A percentile compares a stretch with the other conserved stretches of the same genome.
phyloP scores from a whole-genome alignment of 2,329 filamentous ascomycete species.

The Neonectria neomacrospora region DNA sequence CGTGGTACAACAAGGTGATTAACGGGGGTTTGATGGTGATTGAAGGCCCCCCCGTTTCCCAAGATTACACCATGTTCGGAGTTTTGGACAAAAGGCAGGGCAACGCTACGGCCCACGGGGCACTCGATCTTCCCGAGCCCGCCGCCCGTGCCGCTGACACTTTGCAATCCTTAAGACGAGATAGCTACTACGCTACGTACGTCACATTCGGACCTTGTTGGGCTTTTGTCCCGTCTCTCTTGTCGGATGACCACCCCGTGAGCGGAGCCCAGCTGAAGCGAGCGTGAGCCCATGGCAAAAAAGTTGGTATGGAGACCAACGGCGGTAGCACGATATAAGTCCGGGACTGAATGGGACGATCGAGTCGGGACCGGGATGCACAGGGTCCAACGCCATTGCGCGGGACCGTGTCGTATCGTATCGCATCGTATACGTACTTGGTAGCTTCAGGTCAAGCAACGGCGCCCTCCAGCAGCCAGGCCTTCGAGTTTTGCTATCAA shows the following conservation, averaged over 20 bases:
- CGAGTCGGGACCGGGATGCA: constrained; percentile 20
- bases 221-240: neutral
- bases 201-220: constrained; percentile 18
- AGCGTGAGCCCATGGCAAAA: constrained; percentile 5
- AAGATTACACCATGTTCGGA: constrained; percentile 30
- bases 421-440: neutral
- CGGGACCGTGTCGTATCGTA: neutral
- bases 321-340: constrained; percentile 27
- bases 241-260: neutral
- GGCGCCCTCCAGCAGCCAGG: neutral
- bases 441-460: neutral
- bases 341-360: constrained; percentile 30
- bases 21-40: constrained; percentile 3
- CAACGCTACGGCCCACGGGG: constrained; percentile 35
- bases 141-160: constrained; percentile 17
- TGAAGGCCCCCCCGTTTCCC: constrained; percentile 27
- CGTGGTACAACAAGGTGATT: neutral
- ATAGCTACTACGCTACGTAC: constrained; percentile 10
- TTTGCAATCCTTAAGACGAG: constrained; percentile 17
- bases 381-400: constrained; percentile 5
- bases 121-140: constrained; percentile 35
- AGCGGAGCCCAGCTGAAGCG: constrained; percentile 1
- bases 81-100: constrained; percentile 8
- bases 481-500: constrained; percentile 8
- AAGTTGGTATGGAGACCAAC: constrained; percentile 8